Evolutionary conservation across 139 green algal genomes (phyloP), one percentile per base, ranked within the genome.

Genomic region (Raphidocelis subcapitata): DNA sequence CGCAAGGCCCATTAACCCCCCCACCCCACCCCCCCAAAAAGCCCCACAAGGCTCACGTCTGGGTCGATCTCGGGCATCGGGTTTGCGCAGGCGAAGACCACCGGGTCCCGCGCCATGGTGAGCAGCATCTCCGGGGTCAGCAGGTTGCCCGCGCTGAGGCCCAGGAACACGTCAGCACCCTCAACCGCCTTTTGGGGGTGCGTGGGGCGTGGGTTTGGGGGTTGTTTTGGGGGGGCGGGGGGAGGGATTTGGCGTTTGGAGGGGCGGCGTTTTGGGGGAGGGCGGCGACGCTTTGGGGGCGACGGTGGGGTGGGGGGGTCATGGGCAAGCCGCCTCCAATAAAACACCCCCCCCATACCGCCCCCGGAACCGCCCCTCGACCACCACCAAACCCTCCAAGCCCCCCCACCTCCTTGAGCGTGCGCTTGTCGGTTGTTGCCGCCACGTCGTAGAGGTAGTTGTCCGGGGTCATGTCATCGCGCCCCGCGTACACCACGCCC

Each of bases 151-250:
- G 41, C 75, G 52, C 26, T 54, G 3, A 86, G 66, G 26, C 81
- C 76, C 36, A 83, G 33, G 33, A 86, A 83, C 37, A 79, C 81
- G 35, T 83, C 81, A 15, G 81, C 81, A 36, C 76, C 81, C 2
- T 74, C 67, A 12, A 85, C 62, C n/a, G 65, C 65, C 44, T 49
- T 8, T 8, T 12, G 41, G 41, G 41, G 41, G 41, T 49, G 12
- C 57, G 24, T 41, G 24, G 57, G 49, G 20, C 18, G 20, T 21
- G 21, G 21, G 18, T 59, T 59, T 59, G 49, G 21, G 21, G 49
- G 41, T 49, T 49, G 41, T 49, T 49, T 49, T 49, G 41, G 8
- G 12, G n/a, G 5, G 55, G n/a, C 55, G 28, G 10, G 15, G 41
- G 8, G 41, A 49, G 41, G 41, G 41, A 20, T 49, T 49, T n/a